These are phyloP conservation scores for Tolypocladium ovalisporum DNA, from an alignment of 2,329 filamentous ascomycete species.

Conservation along the genomic window DNA sequence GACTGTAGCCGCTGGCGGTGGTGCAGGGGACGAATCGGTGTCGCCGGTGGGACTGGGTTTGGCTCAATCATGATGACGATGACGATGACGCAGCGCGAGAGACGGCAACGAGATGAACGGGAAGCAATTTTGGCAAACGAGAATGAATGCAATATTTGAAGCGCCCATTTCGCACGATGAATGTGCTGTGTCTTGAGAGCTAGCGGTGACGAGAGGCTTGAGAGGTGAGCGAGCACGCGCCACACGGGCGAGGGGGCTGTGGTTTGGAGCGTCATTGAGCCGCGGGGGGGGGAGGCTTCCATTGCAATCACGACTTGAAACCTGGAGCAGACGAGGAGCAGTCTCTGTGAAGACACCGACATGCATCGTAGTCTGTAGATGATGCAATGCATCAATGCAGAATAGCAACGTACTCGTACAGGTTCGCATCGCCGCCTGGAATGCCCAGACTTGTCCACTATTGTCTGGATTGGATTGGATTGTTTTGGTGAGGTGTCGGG, in stretches of 20 bases:
- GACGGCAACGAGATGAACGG: background rate
- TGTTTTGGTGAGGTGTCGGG: background rate
- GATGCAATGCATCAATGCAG: background rate
- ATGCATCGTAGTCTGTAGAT: background rate
- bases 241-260: background rate
- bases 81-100: background rate
- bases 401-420: background rate
- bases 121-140: background rate
- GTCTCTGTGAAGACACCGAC: background rate
- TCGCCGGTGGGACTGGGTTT: conserved; percentile 17
- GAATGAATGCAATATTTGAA: background rate
- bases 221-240: background rate
- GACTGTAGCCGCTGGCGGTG: conserved; percentile 10
- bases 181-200: background rate
- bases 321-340: background rate
- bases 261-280: background rate
- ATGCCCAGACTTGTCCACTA: too few species aligned
- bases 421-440: background rate
- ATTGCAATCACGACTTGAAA: background rate
- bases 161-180: background rate
- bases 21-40: conserved; percentile 3
- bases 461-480: background rate
- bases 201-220: background rate
- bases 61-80: conserved; percentile 9
- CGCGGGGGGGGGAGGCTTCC: too few species aligned